Percentiles rank a stretch among this genome's conserved stretches.
phyloP scores from a whole-genome alignment of 768 basidiomycete species.

The Xerocomus brunneocitrinus region DNA sequence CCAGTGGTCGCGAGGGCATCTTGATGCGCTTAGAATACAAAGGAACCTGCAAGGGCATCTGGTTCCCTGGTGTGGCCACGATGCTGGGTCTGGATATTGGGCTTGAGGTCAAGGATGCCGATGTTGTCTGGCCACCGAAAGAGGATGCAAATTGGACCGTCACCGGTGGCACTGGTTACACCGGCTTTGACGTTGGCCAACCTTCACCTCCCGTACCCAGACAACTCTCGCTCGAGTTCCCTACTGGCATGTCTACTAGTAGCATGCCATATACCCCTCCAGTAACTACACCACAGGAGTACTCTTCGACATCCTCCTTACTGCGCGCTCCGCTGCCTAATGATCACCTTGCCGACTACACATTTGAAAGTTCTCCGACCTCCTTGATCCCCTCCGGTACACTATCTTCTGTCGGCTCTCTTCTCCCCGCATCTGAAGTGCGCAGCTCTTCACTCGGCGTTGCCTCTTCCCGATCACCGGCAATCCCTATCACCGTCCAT shows the following conservation, averaged over 20 bases:
- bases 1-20: constrained; percentile 45
- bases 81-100: constrained; percentile 73
- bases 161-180: constrained; percentile 61
- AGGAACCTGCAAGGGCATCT: constrained; percentile 69
- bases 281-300: constrained; percentile 34
- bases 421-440: constrained; percentile 30
- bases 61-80: constrained; percentile 82
- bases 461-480: constrained; percentile 40
- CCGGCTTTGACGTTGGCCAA: constrained; percentile 60
- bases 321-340: constrained; percentile 71
- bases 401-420: constrained; percentile 38
- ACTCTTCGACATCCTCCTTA: constrained; percentile 56
- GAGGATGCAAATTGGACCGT: constrained; percentile 54
- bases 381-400: constrained; percentile 44
- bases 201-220: constrained; percentile 38
- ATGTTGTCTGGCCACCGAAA: constrained; percentile 61
- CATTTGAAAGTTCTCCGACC: constrained; percentile 62
- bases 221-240: constrained; percentile 48
- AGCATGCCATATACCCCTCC: constrained; percentile 20
- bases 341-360: constrained; percentile 63
- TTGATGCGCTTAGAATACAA: constrained; percentile 67
- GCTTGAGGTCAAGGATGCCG: constrained; percentile 63
- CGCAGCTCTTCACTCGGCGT: constrained; percentile 35
- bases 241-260: constrained; percentile 15
- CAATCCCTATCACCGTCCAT: constrained; percentile 65